Evolutionary conservation across 148 eudicot species (phyloP).

Genomic region (Cornus florida): DNA sequence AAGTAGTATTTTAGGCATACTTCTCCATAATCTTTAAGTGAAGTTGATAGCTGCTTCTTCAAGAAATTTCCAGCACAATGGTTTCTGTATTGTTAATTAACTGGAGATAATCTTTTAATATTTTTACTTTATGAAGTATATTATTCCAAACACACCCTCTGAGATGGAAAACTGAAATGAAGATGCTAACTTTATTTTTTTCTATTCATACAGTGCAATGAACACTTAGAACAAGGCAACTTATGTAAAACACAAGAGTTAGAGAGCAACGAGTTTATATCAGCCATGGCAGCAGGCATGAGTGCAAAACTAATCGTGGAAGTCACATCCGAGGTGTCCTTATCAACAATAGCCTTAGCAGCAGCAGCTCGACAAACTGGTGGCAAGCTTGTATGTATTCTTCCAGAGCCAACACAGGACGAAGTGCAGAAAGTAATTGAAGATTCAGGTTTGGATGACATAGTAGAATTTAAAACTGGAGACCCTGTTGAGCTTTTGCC

Average conservation of each 20-base stretch:
- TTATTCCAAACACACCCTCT: background rate
- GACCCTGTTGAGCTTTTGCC: constrained; percentile 30
- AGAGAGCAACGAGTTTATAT: constrained; percentile 42
- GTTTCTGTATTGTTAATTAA: background rate
- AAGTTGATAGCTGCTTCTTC: background rate
- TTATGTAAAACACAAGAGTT: constrained; percentile 18
- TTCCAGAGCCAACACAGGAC: constrained; percentile 28
- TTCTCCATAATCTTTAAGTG: background rate
- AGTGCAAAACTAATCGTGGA: constrained; percentile 42
- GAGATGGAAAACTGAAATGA: background rate
- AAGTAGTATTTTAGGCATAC: background rate
- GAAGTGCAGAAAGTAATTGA: constrained; percentile 31
- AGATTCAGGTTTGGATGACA: constrained; percentile 28
- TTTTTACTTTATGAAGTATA: background rate
- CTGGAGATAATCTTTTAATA: background rate
- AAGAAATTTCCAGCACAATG: background rate
- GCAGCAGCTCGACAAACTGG: constrained; percentile 55
- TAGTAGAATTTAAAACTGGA: constrained; percentile 42
- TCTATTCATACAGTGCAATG: constrained; percentile 26
- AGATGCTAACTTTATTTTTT: background rate
- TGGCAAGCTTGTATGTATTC: constrained; percentile 44
- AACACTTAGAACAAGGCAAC: constrained; percentile 16
- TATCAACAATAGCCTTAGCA: constrained; percentile 46
- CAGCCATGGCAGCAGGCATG: constrained; percentile 53
- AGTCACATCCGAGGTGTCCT: constrained; percentile 39